Evolutionary conservation across 1,284 basidiomycete species (phyloP).

Genomic region (Porphyrellus sp.): DNA sequence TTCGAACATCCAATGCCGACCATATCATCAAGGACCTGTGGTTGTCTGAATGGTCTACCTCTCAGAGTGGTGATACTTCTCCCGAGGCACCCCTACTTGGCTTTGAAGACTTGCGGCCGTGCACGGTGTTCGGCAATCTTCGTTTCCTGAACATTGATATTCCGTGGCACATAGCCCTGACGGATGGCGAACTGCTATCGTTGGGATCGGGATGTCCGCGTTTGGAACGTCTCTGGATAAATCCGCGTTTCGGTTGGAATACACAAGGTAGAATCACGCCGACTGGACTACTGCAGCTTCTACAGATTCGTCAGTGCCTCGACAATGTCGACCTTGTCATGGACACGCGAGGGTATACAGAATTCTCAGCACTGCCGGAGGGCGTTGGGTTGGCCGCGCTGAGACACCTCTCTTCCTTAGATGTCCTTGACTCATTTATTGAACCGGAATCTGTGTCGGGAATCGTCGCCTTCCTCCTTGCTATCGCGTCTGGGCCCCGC

Average conservation of each 20-base stretch:
- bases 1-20: background rate
- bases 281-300: background rate
- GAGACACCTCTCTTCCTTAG: fast-evolving
- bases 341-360: background rate
- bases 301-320: background rate
- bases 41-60: no score
- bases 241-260: background rate
- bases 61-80: no score
- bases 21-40: background rate
- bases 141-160: background rate
- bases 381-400: no score
- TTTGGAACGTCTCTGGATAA: background rate
- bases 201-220: background rate
- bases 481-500: background rate
- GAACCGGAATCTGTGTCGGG: background rate
- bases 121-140: background rate
- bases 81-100: background rate
- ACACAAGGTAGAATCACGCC: background rate
- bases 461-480: background rate
- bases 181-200: background rate
- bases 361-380: no score
- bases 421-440: background rate
- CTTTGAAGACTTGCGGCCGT: background rate
- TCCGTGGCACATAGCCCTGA: background rate
- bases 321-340: background rate